Base-by-base conservation (phyloP, 768 basidiomycete species). In the Coprinopsis marcescibilis region DNA sequence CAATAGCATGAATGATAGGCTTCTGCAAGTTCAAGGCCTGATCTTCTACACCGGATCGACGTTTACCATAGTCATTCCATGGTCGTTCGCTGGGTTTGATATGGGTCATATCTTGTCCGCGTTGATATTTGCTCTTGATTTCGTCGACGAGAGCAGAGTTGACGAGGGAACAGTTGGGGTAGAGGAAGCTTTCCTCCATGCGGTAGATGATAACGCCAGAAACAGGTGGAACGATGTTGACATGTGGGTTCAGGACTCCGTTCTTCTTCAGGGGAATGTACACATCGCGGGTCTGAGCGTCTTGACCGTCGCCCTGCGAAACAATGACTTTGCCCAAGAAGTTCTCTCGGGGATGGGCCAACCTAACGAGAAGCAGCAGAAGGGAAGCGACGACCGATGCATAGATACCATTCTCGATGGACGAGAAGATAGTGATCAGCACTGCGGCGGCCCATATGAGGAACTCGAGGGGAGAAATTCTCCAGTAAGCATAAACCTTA, bases 31-130 rank as follows among this genome's bases (percentile, higher is more conserved):
- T 77, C 13, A 65, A 67, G 38, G 56, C 65, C 50, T 71, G 76
- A 32, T 81, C 79, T 20, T 67, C 73, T 0, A 57, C 68, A 0
- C 64, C 65, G 3, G 69, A 67, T 12, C 73, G 71, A 14, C 72
- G 69, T 41, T 88, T 87, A 21, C 90, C 89, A 8, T 89, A 83
- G 56, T 96, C 93, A 60, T 99, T 99, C 95, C 95, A 99, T 11
- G 89, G 77, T 34, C 93, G 80, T 60, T 95, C 91, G 51, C 75
- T 71, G 36, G 79, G 65, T 46, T 65, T 75, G 51, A 89, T 69
- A n/a, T 65, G 57, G 43, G 73, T 72, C 63, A 86, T 72, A 62
- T 94, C 87, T 56, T 73, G 77, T 17, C 89, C 92, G 42, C 87
- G 78, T 25, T 81, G 76, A 57, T 85, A 90, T 56, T 83, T 72